Evolutionary conservation across 2,329 filamentous ascomycete species (phyloP).

Genomic region (Aspergillus sp.): DNA sequence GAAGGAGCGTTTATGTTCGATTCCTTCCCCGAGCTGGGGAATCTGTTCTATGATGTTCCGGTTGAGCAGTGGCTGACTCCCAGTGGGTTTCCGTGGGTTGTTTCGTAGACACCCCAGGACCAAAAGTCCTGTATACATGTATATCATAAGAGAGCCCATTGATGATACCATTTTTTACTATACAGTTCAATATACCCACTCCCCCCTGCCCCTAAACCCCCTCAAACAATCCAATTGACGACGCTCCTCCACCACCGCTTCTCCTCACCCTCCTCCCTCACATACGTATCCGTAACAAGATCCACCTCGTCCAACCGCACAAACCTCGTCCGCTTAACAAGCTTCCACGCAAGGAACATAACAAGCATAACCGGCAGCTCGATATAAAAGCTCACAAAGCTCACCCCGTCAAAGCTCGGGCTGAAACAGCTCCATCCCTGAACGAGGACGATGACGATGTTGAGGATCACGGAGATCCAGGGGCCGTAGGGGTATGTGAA

Average conservation of each 20-base stretch:
- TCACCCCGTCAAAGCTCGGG: slow-evolving; percentile 54
- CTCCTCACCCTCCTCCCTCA: background rate
- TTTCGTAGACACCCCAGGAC: background rate
- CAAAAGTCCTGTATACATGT: background rate
- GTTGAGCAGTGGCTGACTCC: slow-evolving; percentile 1
- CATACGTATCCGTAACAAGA: slow-evolving; percentile 43
- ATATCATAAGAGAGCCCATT: too few species aligned
- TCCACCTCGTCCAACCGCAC: slow-evolving; percentile 56
- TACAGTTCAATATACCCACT: background rate
- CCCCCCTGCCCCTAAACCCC: background rate
- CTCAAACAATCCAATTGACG: slow-evolving; percentile 8
- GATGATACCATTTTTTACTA: too few species aligned
- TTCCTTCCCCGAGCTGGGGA: slow-evolving; percentile 1
- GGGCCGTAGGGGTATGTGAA: slow-evolving; percentile 70
- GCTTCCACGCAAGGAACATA: slow-evolving; percentile 62
- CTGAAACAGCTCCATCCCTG: slow-evolving; percentile 67
- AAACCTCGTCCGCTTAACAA: slow-evolving; percentile 52
- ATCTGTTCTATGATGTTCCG: background rate
- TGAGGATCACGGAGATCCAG: slow-evolving; percentile 60
- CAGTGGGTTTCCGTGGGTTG: slow-evolving; percentile 1
- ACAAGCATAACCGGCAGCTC: slow-evolving; percentile 64
- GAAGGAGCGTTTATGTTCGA: background rate
- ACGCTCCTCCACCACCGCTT: background rate
- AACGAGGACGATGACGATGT: slow-evolving; percentile 63
- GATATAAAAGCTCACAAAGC: slow-evolving; percentile 63